Base-by-base conservation (phyloP, 306 rosid genomes). In the Prunus mume region DNA sequence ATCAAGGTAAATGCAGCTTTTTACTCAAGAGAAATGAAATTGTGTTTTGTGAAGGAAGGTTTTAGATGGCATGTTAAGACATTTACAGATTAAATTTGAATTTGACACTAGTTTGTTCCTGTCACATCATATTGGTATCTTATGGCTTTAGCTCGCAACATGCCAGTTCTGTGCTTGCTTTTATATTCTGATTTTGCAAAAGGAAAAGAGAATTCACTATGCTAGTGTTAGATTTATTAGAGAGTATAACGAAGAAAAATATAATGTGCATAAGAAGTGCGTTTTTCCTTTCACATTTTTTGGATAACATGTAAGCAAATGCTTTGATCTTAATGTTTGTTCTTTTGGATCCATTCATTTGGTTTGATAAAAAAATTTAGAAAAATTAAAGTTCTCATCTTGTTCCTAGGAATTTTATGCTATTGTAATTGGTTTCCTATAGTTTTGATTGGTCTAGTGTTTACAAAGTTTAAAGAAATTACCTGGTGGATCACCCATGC, bases 1-100 rank as follows among this genome's bases (percentile, higher is more conserved):
- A 74, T 90, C 55, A 87, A 87, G 89, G 92, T 87, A 78, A 75
- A 64, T 65, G 25, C 55, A 5, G 19, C 64, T 57, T 38, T 68
- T 54, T 9, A 54, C 28, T 24, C 41, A 38, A 54, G 25, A 52
- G 57, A 41, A 25, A 76, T 10, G 5, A 34, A 14, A 51, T 3
- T 17, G 1, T n/a, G 27, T 64, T 74, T 65, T n/a, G 13, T 11
- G 45, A 10, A 72, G 66, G 38, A 72, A 56, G 12, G 12, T 18
- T 43, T 72, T 58, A 22, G 18, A 58, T 57, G 19, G 76, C 41
- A 41, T 28, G 47, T 24, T 58, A 7, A 7, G 43, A 41, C n/a
- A 12, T 52, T 55, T 71, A 34, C 20, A 41, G 68, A 55, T 41
- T n/a, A 22, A 72, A 56, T 22, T 6, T 55, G 38, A 72, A 56